phyloP scores from a whole-genome alignment of 176 grass and related monocot genomes.

The Oryza punctata region DNA sequence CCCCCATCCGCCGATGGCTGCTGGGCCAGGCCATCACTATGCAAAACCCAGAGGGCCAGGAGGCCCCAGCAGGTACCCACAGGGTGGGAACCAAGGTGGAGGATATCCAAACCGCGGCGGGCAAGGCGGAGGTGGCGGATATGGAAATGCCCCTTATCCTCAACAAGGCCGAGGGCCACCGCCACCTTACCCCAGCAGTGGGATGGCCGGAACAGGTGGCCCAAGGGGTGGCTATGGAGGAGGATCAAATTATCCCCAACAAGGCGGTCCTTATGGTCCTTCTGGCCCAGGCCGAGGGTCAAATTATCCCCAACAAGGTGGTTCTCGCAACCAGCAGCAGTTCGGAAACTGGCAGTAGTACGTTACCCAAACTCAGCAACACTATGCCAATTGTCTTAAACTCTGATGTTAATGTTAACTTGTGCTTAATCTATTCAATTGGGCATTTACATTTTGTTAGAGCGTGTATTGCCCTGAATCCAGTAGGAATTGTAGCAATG shows the following conservation, averaged over 20 bases:
- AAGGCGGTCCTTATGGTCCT: slow-evolving; percentile 48
- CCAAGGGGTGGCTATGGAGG: slow-evolving; percentile 56
- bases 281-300: slow-evolving; percentile 57
- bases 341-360: slow-evolving; percentile 59
- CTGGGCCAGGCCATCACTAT: slow-evolving; percentile 58
- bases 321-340: slow-evolving; percentile 62
- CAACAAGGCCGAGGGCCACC: slow-evolving; percentile 56
- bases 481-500: background rate
- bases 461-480: background rate
- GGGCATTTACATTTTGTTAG: background rate
- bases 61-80: slow-evolving; percentile 59
- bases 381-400: background rate
- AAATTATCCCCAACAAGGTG: slow-evolving; percentile 47
- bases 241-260: slow-evolving; percentile 54
- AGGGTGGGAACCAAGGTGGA: slow-evolving; percentile 55
- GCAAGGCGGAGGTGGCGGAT: slow-evolving; percentile 53
- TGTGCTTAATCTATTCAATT: background rate
- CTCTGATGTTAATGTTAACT: background rate
- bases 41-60: slow-evolving; percentile 57
- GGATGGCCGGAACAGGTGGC: slow-evolving; percentile 46
- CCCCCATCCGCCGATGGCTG: slow-evolving; percentile 57
- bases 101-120: slow-evolving; percentile 59
- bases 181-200: slow-evolving; percentile 50
- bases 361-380: background rate
- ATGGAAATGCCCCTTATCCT: slow-evolving; percentile 55